A percentile compares a stretch with the other conserved stretches of the same genome.
Conservation (phyloP, 768 basidiomycete genomes). For the Suillus discolor region DNA sequence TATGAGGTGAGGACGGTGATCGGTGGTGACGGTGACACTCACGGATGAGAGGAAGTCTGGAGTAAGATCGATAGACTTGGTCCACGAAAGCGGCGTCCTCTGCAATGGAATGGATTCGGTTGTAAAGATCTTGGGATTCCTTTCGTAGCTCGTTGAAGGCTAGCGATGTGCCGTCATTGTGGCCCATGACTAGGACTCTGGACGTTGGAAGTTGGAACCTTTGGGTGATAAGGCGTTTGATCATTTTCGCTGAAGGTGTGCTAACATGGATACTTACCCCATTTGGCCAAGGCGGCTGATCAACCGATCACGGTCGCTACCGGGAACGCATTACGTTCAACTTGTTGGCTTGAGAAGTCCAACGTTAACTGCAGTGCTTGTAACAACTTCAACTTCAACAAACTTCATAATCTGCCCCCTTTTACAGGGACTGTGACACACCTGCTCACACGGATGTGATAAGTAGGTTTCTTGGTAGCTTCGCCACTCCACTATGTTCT, state of each 20-base stretch:
- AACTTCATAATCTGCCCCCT: background rate
- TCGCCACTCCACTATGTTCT: background rate
- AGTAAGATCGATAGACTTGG: constrained; percentile 50
- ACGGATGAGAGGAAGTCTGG: constrained; percentile 59
- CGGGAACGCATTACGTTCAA: no score
- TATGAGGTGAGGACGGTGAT: background rate
- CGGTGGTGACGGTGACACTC: constrained; percentile 22
- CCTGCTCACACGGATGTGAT: background rate
- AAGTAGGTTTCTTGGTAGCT: background rate
- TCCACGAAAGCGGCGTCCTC: constrained; percentile 76
- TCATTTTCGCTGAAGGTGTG: no score
- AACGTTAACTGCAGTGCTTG: background rate
- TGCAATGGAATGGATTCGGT: constrained; percentile 84
- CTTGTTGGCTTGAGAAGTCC: no score
- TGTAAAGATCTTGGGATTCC: constrained; percentile 79
- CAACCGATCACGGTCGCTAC: no score
- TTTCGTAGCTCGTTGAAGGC: constrained; percentile 57
- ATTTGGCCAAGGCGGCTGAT: background rate
- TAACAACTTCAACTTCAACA: background rate
- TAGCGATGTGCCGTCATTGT: constrained; percentile 15
- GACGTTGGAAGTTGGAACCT: background rate
- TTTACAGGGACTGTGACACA: background rate
- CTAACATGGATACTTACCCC: background rate
- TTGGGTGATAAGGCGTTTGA: no score
- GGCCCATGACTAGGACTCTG: background rate